Evolutionary conservation across 2,329 filamentous ascomycete genomes (phyloP), one percentile per base, ranked within the genome.

Genomic region (Blastomyces gilchristii): DNA sequence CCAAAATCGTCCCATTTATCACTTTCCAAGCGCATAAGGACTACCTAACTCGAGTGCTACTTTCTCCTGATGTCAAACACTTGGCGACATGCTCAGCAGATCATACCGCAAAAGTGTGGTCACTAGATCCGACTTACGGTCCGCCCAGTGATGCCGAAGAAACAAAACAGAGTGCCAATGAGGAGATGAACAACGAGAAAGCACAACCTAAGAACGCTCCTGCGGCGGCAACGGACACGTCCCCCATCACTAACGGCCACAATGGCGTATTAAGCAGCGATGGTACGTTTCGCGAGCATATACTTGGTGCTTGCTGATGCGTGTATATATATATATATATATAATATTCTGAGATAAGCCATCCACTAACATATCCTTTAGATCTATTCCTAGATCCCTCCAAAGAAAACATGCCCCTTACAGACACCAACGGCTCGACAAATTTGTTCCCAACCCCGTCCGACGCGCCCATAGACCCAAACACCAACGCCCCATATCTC

Each of bases 51-150:
- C 89, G 92, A 63, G 88, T 97, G 54, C 85, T 97, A 2, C 85
- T 97, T 50, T 96, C 91, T 0, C 92, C 92, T 0, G 92, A 97
- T 72, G 92, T 96, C 68, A 93, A 93, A 74, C 92, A 96, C 74
- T 85, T 97, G 16, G 92, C 92, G 1, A 97, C 92, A 28, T 97
- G 92, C 80, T 93, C 89, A 62, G 91, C 92, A 62, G 92, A 97
- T 76, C 92, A 97, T 77, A 90, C 93, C 0, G 91, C 92, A 65
- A 93, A 95, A 75, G 97, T 99, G 69, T 99, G 94, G 94, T 90
- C 91, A 70, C 88, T 97, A 56, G 89, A 95, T 71, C 82, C 87
- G n/a, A 83, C 85, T 34, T 77, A 78, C 53, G 70, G 70, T 1
- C 75, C 73, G 2, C 74, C 75, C 43, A 79, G 78, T 68, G 67